Base-by-base conservation (phyloP, 2,329 filamentous ascomycete genomes). In the Gaeumannomyces tritici region DNA sequence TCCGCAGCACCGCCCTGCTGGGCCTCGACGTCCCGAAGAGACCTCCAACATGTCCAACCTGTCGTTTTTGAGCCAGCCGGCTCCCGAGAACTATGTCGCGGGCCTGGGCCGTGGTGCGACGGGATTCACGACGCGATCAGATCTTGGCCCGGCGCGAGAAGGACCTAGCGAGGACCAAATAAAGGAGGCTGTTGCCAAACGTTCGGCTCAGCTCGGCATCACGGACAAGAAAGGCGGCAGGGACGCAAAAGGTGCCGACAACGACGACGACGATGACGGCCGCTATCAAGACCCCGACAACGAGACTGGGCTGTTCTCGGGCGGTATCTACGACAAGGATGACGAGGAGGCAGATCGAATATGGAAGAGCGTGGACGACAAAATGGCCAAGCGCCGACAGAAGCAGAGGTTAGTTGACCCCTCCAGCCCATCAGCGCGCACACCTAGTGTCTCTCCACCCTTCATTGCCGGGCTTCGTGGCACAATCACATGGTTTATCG, bases 101-200 rank as follows among this genome's bases (percentile, higher is more conserved):
- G 95, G 95, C 84, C 87, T 99, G 66, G 95, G 95, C 77, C 90
- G 96, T 82, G 95, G 95, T 77, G 96, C 96, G 27, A 99, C 95
- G 9, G 95, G 96, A 64, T 99, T 99, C 79, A 98, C 95, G 21
- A 99, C 95, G 55, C 87, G 96, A 70, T 98, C 93, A 63, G 95
- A 99, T 83, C 82, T 99, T 63, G 95, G 96, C 63, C 95, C 96
- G 60, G 93, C 93, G 64, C 86, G 93, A 70, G 93, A 98, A 79
- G 93, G 95, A n/a, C 95, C 95, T 57, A 96, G 90, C 65, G 93
- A 97, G 70, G 95, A 98, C 73, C 93, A 98, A 77, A 97, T 99
- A 77, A 97, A 98, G 75, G 95, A 96, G 75, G 93, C 91, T 65
- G 89, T 99, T 69, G 93, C 93, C 59, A 97, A 97, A 76, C 88